Evolutionary conservation across 306 rosid genomes (phyloP).

Genomic region (Glycine tomentella): DNA sequence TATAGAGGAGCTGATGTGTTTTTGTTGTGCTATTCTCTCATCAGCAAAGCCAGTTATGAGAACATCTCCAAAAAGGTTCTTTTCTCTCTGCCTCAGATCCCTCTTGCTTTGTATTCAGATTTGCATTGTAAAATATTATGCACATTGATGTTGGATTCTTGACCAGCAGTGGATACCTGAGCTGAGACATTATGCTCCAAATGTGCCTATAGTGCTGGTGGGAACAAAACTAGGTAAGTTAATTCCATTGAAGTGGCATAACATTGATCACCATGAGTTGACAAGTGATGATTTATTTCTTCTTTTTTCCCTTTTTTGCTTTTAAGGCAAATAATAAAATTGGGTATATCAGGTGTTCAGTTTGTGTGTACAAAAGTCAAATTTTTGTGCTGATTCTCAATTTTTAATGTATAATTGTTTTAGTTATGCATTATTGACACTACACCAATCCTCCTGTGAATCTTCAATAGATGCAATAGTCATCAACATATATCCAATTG

Average conservation of each 20-base stretch:
- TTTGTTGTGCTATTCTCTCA: slow-evolving; percentile 85
- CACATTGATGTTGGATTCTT: slow-evolving; percentile 35
- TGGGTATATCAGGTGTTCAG: background rate
- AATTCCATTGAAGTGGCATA: slow-evolving; percentile 25
- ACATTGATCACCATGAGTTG: slow-evolving; percentile 11
- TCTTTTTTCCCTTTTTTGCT: background rate
- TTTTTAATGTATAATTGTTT: background rate
- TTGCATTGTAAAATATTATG: slow-evolving; percentile 22
- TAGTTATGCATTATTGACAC: background rate
- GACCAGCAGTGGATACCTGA: slow-evolving; percentile 77
- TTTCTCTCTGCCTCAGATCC: background rate
- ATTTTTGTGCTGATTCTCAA: background rate
- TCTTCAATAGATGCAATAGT: background rate
- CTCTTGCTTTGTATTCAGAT: slow-evolving; percentile 17
- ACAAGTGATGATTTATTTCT: background rate
- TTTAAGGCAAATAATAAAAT: background rate
- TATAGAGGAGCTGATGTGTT: slow-evolving; percentile 98
- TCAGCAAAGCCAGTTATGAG: slow-evolving; percentile 93
- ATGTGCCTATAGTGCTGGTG: slow-evolving; percentile 75
- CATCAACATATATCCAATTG: background rate
- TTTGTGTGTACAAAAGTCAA: slow-evolving; percentile 12
- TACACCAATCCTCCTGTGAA: background rate
- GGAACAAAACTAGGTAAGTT: slow-evolving; percentile 80
- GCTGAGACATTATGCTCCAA: slow-evolving; percentile 79
- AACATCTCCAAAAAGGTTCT: slow-evolving; percentile 90